These are phyloP conservation scores for Aphanocladium album DNA, from an alignment of 2,329 filamentous ascomycete species.

Conservation along the genomic window DNA sequence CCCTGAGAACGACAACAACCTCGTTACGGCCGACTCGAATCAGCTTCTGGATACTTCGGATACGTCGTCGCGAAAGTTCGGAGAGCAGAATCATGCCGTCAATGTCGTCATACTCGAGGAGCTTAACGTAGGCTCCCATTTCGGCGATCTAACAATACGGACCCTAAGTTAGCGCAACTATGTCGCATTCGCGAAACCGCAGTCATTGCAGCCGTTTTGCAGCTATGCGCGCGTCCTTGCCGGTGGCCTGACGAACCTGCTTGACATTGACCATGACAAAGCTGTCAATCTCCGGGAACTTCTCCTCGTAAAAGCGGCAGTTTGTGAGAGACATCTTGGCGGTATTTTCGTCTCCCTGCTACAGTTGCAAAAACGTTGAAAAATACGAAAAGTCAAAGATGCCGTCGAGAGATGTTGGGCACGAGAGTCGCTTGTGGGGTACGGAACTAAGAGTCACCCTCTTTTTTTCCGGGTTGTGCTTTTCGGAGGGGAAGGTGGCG, in stretches of 20 bases:
- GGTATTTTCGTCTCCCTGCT: slow-evolving; percentile 29
- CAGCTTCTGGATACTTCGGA: slow-evolving; percentile 97
- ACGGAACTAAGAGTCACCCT: slow-evolving; percentile 10
- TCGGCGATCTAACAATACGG: slow-evolving; percentile 73
- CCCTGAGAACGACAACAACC: slow-evolving; percentile 95
- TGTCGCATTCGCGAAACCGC: background rate
- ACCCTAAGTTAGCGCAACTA: background rate
- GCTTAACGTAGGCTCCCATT: slow-evolving; percentile 99
- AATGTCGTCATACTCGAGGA: slow-evolving; percentile 99
- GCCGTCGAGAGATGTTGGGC: slow-evolving; percentile 14
- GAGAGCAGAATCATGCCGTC: slow-evolving; percentile 99
- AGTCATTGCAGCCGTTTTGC: background rate
- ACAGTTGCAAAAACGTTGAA: slow-evolving; percentile 10
- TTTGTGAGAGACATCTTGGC: slow-evolving; percentile 90
- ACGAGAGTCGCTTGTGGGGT: slow-evolving; percentile 11
- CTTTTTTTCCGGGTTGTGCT: slow-evolving; percentile 4
- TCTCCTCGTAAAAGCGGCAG: slow-evolving; percentile 96
- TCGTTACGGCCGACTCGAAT: slow-evolving; percentile 97
- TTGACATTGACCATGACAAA: slow-evolving; percentile 99
- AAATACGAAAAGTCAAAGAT: background rate
- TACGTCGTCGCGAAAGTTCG: slow-evolving; percentile 95
- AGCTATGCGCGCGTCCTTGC: slow-evolving; percentile 1
- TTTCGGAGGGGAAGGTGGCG: background rate
- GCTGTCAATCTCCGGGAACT: slow-evolving; percentile 91
- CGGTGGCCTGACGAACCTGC: slow-evolving; percentile 57